A percentile compares a stretch with the other conserved stretches of the same genome.
phyloP scores from a whole-genome alignment of 139 green algal species.

The Chlorella sp. region DNA sequence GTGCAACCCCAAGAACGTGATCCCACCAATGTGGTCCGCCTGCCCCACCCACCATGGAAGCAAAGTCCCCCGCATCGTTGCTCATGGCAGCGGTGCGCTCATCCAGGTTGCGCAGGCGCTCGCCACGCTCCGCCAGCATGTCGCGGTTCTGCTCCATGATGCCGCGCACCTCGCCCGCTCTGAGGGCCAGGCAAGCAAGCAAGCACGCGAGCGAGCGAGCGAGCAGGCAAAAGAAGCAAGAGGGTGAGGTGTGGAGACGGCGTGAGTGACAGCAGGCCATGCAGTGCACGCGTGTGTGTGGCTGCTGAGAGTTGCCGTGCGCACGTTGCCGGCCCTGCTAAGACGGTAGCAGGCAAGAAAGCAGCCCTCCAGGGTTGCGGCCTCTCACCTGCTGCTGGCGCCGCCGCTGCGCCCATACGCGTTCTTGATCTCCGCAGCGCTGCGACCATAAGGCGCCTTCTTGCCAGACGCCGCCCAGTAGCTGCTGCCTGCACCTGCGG shows the following conservation, averaged over 20 bases:
- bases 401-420: constrained; percentile 47
- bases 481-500: not conserved
- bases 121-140: constrained; percentile 55
- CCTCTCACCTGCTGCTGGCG: not conserved
- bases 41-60: constrained; percentile 31
- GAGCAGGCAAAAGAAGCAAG: not conserved
- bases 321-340: no score
- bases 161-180: constrained; percentile 20
- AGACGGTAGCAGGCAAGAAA: no score
- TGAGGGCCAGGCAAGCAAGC: constrained; percentile 4
- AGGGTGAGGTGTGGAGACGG: not conserved
- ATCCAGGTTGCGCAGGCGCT: constrained; percentile 54
- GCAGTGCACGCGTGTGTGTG: no score
- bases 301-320: no score
- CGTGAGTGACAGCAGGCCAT: not conserved
- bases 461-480: not conserved
- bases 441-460: constrained; percentile 24
- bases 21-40: no score
- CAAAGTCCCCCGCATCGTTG: constrained; percentile 61
- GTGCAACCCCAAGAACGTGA: no score
- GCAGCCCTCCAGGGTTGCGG: no score
- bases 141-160: constrained; percentile 53
- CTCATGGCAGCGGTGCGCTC: constrained; percentile 47
- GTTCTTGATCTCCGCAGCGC: constrained; percentile 48
- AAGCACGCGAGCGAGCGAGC: not conserved